These are phyloP conservation scores for Brassica rapa DNA, from an alignment of 345 rosid species.

Conservation along the genomic window DNA sequence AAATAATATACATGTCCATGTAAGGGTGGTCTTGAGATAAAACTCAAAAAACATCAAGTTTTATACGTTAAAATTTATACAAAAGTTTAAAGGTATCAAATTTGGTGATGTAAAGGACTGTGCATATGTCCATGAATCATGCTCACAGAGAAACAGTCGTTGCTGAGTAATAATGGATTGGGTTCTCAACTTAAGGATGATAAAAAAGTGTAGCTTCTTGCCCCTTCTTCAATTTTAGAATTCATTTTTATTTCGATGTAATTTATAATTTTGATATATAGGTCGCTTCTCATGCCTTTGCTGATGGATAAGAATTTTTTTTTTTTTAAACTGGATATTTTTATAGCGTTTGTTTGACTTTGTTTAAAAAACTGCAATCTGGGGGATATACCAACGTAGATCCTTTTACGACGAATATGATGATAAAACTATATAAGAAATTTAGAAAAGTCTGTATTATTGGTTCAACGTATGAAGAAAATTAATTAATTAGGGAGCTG, in stretches of 20 bases:
- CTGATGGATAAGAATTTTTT: neutral
- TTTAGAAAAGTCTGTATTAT: constrained; percentile 16
- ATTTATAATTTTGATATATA: no score
- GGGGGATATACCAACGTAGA: constrained; percentile 37
- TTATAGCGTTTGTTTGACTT: constrained; percentile 29
- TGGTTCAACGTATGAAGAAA: constrained; percentile 12
- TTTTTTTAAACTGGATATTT: neutral
- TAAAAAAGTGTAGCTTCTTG: neutral
- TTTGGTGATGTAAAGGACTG: neutral
- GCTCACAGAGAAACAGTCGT: neutral
- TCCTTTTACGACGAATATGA: constrained; percentile 21
- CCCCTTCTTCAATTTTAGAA: no score
- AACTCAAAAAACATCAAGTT: neutral
- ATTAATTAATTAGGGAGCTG: constrained; percentile 24
- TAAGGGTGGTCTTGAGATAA: neutral
- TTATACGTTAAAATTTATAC: neutral
- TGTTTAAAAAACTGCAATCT: constrained; percentile 3
- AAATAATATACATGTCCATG: neutral
- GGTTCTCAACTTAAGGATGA: neutral
- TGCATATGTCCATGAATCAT: neutral
- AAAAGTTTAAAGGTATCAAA: neutral
- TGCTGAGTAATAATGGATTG: neutral
- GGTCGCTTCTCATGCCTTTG: neutral
- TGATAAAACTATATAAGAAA: neutral
- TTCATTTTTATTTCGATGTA: neutral